phyloP scores from a whole-genome alignment of 176 grass and related monocot species.

The Eragrostis nindensis region DNA sequence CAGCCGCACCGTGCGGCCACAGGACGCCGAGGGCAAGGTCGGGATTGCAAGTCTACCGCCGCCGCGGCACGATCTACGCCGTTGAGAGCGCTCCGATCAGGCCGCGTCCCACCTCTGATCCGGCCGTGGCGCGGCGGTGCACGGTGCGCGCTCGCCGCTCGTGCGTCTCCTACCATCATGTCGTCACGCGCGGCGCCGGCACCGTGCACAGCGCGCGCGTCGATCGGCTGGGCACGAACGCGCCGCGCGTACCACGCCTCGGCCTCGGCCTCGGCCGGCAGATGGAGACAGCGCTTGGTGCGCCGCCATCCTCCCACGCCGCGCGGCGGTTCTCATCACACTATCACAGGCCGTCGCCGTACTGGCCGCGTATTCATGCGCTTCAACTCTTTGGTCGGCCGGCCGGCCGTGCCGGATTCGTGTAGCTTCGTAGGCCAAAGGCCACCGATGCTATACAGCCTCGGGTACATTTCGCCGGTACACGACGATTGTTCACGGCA shows the following conservation, averaged over 20 bases:
- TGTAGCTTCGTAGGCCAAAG: neutral
- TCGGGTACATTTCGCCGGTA: neutral
- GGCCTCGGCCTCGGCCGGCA: neutral
- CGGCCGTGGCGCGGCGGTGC: too few species aligned
- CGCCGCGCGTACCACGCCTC: neutral
- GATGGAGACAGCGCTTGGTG: slow-evolving; percentile 39
- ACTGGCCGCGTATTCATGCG: slow-evolving; percentile 9
- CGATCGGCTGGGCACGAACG: neutral
- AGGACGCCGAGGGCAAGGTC: neutral
- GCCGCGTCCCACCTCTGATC: neutral
- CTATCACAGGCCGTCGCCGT: neutral
- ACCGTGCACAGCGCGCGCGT: neutral
- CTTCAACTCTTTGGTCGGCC: neutral
- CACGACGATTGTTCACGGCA: neutral
- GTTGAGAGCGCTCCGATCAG: neutral
- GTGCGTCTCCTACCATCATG: neutral
- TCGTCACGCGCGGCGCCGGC: neutral
- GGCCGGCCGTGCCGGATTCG: neutral
- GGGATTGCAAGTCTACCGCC: neutral
- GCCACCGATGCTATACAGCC: neutral
- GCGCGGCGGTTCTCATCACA: neutral
- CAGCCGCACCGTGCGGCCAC: neutral
- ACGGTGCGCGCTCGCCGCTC: neutral
- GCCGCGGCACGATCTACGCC: neutral
- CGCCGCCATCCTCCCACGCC: neutral